These are phyloP conservation scores for Starmerella asiatica DNA, from an alignment of 805 yeast genomes.

Conservation along the genomic window DNA sequence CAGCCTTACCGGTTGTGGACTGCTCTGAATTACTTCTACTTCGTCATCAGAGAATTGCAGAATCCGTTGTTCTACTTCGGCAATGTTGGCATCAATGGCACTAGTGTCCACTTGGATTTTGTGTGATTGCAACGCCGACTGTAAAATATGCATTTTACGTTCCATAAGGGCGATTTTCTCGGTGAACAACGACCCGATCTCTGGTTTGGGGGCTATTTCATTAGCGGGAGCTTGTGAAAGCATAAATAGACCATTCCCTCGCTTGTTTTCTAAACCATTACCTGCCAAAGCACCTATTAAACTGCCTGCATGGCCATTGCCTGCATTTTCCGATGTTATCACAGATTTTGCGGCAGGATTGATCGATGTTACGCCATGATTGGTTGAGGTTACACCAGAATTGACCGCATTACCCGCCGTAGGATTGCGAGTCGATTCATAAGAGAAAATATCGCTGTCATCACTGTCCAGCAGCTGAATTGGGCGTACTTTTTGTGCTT, in stretches of 20 bases:
- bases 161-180: slow-evolving; percentile 22
- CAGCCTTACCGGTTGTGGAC: background rate
- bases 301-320: background rate
- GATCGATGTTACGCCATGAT: background rate
- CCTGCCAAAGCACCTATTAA: too few relatives aligned
- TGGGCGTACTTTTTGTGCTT: background rate
- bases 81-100: slow-evolving; percentile 11
- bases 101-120: slow-evolving; percentile 1
- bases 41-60: slow-evolving; percentile 8
- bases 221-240: slow-evolving; percentile 3
- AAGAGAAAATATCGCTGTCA: too few relatives aligned
- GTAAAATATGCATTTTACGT: slow-evolving; percentile 14
- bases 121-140: background rate
- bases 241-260: background rate
- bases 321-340: background rate
- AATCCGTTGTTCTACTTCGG: slow-evolving; percentile 15
- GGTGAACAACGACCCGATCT: slow-evolving; percentile 17
- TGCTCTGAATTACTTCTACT: background rate
- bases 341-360: background rate
- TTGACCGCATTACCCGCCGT: too few relatives aligned
- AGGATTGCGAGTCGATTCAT: too few relatives aligned
- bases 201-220: slow-evolving; percentile 5
- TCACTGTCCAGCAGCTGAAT: background rate
- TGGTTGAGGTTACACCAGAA: background rate
- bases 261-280: too few relatives aligned